phyloP scores from a whole-genome alignment of 352 stramenopile species.

The Globisporangium heterothallicum region DNA sequence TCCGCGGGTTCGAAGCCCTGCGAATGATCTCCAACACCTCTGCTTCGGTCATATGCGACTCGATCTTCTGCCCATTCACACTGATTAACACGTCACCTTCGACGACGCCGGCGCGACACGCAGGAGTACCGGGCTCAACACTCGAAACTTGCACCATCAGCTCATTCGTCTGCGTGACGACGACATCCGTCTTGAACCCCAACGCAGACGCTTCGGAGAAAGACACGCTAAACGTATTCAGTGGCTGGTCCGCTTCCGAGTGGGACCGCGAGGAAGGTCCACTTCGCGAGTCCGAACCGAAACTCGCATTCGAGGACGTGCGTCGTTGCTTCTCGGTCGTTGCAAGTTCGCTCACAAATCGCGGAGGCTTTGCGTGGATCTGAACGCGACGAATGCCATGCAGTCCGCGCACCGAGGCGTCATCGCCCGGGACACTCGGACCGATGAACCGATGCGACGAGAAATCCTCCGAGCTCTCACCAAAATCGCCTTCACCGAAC shows the following conservation, averaged over 20 bases:
- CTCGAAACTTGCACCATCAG: constrained; percentile 44
- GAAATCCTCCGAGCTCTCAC: constrained; percentile 41
- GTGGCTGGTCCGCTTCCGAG: constrained; percentile 23
- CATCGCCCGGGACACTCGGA: constrained; percentile 38
- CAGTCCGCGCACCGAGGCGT: constrained; percentile 33
- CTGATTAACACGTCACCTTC: constrained; percentile 53
- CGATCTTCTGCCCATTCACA: constrained; percentile 56
- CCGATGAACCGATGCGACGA: constrained; percentile 62
- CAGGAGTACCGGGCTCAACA: constrained; percentile 52
- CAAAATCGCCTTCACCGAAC: constrained; percentile 41
- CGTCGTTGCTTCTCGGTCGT: constrained; percentile 15
- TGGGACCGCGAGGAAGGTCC: constrained; percentile 25
- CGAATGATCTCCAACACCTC: constrained; percentile 61
- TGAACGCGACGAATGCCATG: constrained; percentile 54
- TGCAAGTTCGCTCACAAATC: constrained; percentile 51
- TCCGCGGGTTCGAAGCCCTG: constrained; percentile 38
- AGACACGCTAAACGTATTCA: constrained; percentile 59
- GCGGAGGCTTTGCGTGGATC: constrained; percentile 61
- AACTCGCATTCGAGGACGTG: constrained; percentile 35
- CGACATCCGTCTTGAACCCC: constrained; percentile 50
- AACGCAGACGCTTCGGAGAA: constrained; percentile 43
- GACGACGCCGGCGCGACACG: constrained; percentile 45
- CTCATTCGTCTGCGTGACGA: constrained; percentile 46
- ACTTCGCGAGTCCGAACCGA: constrained; percentile 8
- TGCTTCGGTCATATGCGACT: constrained; percentile 53